Evolutionary conservation across 495 filamentous ascomycete genomes (phyloP).

Genomic region (Aspergillus affinis): DNA sequence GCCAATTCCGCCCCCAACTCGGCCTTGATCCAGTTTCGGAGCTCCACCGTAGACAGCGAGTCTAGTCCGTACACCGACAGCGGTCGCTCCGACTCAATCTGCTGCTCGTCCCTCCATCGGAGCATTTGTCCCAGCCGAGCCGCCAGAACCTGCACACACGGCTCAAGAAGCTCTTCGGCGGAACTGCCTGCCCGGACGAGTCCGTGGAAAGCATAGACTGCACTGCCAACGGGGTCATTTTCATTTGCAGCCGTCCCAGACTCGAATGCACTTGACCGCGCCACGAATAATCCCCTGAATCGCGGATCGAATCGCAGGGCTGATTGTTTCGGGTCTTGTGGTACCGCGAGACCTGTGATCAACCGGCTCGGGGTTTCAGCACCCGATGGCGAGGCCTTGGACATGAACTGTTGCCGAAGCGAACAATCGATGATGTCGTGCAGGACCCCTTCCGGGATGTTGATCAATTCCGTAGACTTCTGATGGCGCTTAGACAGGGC

Average conservation of each 20-base stretch:
- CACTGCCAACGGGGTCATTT: not conserved
- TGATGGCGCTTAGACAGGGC: not conserved
- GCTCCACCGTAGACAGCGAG: constrained; percentile 12
- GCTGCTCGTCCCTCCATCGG: constrained; percentile 4
- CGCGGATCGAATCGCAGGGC: constrained; percentile 10
- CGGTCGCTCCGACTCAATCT: constrained; percentile 11
- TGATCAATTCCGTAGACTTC: not conserved
- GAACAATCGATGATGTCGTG: constrained; percentile 2
- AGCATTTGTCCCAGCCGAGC: constrained; percentile 12
- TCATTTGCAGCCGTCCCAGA: not conserved
- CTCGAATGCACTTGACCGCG: not conserved
- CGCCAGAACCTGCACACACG: constrained; percentile 2
- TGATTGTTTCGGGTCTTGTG: constrained; percentile 9
- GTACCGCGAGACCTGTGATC: constrained; percentile 9
- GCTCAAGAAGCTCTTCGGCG: not conserved
- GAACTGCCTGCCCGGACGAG: not conserved
- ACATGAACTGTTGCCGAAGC: constrained; percentile 5
- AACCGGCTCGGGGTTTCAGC: constrained; percentile 1
- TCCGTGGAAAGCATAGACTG: constrained; percentile 1
- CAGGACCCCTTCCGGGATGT: constrained; percentile 4
- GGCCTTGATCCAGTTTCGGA: constrained; percentile 15
- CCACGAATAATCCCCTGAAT: constrained; percentile 8
- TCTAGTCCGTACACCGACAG: constrained; percentile 13
- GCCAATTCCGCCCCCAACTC: constrained; percentile 9
- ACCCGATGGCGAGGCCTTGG: not conserved